A percentile compares a stretch with the other conserved stretches of the same genome.
Evolutionary conservation across 169 alveolate genomes (phyloP).

Genomic region (Plasmodium cynomolgi): DNA sequence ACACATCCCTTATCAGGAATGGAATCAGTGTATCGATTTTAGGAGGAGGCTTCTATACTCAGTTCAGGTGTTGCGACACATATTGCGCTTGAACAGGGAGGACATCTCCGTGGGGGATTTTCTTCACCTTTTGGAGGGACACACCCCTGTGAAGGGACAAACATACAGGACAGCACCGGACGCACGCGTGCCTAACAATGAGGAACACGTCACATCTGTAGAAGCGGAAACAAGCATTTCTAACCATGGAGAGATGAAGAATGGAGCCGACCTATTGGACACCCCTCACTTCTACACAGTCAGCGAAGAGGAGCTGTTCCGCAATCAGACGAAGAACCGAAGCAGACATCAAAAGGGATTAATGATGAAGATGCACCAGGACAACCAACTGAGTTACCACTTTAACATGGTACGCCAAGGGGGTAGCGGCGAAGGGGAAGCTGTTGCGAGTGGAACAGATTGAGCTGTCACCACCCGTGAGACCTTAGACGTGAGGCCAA

Average conservation of each 20-base stretch:
- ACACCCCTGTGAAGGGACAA: not conserved
- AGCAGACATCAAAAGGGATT: constrained; percentile 23
- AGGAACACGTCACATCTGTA: not conserved
- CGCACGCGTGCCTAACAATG: not conserved
- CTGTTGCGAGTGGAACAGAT: not conserved
- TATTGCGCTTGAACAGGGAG: constrained; percentile 4
- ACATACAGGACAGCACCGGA: not conserved
- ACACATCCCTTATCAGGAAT: constrained; percentile 73
- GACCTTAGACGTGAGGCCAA: not conserved
- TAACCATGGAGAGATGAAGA: not conserved
- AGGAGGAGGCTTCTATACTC: constrained; percentile 37
- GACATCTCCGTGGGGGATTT: constrained; percentile 8
- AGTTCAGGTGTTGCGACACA: not conserved
- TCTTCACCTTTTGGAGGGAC: not conserved
- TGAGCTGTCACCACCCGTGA: not conserved
- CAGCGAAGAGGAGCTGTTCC: constrained; percentile 46
- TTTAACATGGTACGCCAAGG: not conserved
- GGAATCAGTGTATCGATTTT: constrained; percentile 72
- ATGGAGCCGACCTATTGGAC: not conserved
- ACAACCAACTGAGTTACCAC: not conserved
- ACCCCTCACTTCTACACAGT: constrained; percentile 42
- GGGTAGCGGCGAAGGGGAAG: not conserved
- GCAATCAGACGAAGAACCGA: constrained; percentile 31
- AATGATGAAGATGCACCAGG: constrained; percentile 32
- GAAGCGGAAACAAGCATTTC: not conserved